Evolutionary conservation across 306 rosid species (phyloP).

Genomic region (Cucumis sativus): Cucumber_9930_V3 NC_026657.2:33608501-33609000

Average conservation of each 20-base stretch:
- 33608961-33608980: neutral
- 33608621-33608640: neutral
- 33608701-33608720: conserved; percentile 92
- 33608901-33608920: conserved; percentile 47
- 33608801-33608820: neutral
- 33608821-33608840: conserved; percentile 87
- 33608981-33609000: conserved; percentile 47
- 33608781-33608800: neutral
- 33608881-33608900: conserved; percentile 98
- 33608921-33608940: neutral
- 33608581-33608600: neutral
- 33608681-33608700: conserved; percentile 90
- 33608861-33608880: conserved; percentile 97
- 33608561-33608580: neutral
- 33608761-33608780: neutral
- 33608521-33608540: neutral
- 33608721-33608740: neutral
- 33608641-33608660: conserved; percentile 78
- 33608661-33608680: conserved; percentile 86
- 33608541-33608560: neutral
- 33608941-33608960: neutral
- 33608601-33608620: neutral
- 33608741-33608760: neutral
- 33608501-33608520: neutral
- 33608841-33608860: conserved; percentile 87